Conservation (phyloP, 257 asterid genomes). For the Capsicum baccatum region DNA sequence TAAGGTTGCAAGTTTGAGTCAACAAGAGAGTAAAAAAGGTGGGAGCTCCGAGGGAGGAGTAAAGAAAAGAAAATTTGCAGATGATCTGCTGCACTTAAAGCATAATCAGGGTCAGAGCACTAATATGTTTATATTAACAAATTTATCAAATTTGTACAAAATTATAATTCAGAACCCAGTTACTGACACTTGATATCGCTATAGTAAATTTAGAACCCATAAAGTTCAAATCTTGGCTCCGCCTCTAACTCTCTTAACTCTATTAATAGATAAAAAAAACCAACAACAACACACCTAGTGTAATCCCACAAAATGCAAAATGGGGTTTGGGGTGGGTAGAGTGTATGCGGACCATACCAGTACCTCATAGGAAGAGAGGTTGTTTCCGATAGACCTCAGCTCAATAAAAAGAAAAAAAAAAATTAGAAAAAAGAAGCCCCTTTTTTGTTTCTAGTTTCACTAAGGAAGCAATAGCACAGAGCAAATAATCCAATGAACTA, state of each 20-base stretch:
- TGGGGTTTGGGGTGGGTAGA: too few relatives aligned
- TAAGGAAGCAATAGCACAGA: slow-evolving; percentile 1
- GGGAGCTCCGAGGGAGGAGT: too few relatives aligned
- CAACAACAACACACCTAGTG: too few relatives aligned
- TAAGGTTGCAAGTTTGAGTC: too few relatives aligned
- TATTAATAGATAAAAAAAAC: too few relatives aligned
- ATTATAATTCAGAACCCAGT: background rate
- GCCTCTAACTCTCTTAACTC: background rate
- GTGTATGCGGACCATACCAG: too few relatives aligned
- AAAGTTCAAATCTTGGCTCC: background rate
- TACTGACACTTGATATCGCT: background rate
- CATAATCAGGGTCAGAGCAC: background rate
- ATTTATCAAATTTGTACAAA: too few relatives aligned
- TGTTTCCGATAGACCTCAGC: too few relatives aligned
- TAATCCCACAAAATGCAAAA: too few relatives aligned
- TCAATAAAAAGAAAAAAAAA: background rate
- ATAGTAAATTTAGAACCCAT: background rate
- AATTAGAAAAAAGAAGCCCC: background rate
- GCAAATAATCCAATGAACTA: slow-evolving; percentile 10
- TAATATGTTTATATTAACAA: too few relatives aligned
- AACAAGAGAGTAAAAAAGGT: too few relatives aligned
- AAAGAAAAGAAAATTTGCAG: background rate
- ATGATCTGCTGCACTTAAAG: background rate
- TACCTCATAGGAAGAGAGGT: too few relatives aligned
- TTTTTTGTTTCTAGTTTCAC: background rate